Evolutionary conservation across 805 yeast genomes (phyloP), one percentile per base, ranked within the genome.

Genomic region (Wickerhamomyces hampshirensis): DNA sequence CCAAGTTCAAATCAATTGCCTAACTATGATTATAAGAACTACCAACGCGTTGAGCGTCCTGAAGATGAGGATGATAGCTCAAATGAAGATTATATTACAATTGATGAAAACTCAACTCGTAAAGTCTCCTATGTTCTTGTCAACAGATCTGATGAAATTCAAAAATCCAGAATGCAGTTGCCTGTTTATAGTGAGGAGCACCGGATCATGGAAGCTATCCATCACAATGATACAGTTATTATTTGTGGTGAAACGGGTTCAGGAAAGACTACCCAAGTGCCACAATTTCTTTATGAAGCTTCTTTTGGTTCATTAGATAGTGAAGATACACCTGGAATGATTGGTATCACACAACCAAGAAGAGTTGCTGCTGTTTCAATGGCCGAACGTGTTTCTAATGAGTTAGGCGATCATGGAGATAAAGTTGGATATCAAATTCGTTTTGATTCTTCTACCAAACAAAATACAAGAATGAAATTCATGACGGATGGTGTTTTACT

Each of bases 191-290:
- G 81, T 6, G 95, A 87, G 58, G 99, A 93, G 53, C 95, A 86
- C 56, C 68, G 78, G 37, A 84, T 93, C 33, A 87, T 93, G 97
- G 99, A 93, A 57, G 95, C 96, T 1, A 75, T 93, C 34, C 85
- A 84, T 55, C 94, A 91, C 52, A 84, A 91, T 53, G 96, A 89
- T 51, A 83, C 91, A 42, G 78, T 89, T 0, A 81, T 93, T 11
- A 71, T 93, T 18, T 91, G 97, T 65, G 98, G 98, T 69, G 98
- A 89, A 51, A 93, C 98, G 1, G 98, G 98, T 50, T 88, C 97
- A 3, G 98, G 98, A 62, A 93, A 93, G 59, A 93, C 98, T 2
- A 93, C 99, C 0, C 99, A 93, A 62, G 89, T 93, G 5, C 98
- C 99, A 0, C 99, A 93, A 57, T 93, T 93, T 53, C 62, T 93